These are phyloP conservation scores for Cucurbita ficifolia DNA, from an alignment of 306 rosid genomes.

Conservation along the genomic window DNA sequence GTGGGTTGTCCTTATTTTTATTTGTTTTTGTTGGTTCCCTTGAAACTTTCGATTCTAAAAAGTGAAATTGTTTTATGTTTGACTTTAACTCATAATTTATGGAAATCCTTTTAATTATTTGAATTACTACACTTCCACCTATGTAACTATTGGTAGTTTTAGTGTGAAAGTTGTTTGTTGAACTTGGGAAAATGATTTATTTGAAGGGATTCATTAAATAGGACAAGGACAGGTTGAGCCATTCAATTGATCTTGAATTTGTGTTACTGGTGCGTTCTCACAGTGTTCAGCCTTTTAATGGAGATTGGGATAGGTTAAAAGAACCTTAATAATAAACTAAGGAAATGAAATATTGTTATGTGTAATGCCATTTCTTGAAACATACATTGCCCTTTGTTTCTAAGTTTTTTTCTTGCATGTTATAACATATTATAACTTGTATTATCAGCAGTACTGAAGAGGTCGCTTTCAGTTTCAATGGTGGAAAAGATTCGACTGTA, in stretches of 20 bases:
- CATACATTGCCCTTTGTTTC: neutral
- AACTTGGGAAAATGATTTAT: neutral
- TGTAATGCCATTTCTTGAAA: neutral
- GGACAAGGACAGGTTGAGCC: neutral
- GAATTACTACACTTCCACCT: neutral
- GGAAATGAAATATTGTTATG: neutral
- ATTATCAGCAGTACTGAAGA: constrained; percentile 56
- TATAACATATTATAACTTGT: neutral
- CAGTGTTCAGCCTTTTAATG: neutral
- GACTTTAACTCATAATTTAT: neutral
- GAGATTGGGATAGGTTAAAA: neutral
- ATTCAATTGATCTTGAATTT: neutral
- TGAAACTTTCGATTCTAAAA: neutral
- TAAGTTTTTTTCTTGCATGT: neutral
- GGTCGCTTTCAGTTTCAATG: constrained; percentile 92
- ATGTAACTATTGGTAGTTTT: neutral
- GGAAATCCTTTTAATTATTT: neutral
- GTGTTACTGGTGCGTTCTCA: neutral
- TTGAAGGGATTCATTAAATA: neutral
- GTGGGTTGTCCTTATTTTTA: neutral
- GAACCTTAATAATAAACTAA: neutral
- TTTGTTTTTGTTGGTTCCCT: neutral
- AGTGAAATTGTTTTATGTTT: neutral
- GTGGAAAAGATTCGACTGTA: constrained; percentile 97
- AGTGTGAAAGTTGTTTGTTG: neutral